Evolutionary conservation across 2,329 filamentous ascomycete genomes (phyloP).

Genomic region (Ophiostoma populinum): DNA sequence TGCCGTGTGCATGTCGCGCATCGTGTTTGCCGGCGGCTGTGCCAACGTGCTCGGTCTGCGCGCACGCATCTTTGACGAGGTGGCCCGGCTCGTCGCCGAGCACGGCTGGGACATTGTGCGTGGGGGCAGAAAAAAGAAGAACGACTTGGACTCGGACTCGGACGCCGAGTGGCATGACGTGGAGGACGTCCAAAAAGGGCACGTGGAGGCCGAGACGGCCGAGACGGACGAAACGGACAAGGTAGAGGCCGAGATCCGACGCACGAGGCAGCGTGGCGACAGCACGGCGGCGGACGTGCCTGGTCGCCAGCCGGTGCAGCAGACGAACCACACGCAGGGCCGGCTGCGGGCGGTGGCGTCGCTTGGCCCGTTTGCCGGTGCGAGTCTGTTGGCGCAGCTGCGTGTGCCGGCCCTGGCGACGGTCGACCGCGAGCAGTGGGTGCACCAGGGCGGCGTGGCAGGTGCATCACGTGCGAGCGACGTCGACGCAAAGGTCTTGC

Average conservation of each 20-base stretch:
- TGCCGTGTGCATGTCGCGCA: conserved; percentile 71
- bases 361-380: conserved; percentile 58
- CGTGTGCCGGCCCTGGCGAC: conserved; percentile 52
- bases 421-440: conserved; percentile 54
- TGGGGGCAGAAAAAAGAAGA: conserved; percentile 22
- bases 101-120: conserved; percentile 64
- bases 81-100: conserved; percentile 46
- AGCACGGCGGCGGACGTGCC: conserved; percentile 10
- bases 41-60: conserved; percentile 67
- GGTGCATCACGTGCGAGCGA: conserved; percentile 45
- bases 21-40: conserved; percentile 72
- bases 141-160: not conserved
- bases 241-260: conserved; percentile 40
- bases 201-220: not conserved
- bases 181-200: no score
- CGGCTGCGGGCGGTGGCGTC: conserved; percentile 48
- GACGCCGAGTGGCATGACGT: conserved; percentile 21
- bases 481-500: conserved; percentile 37
- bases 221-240: conserved; percentile 27
- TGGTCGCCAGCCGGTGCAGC: conserved; percentile 4
- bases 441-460: conserved; percentile 42
- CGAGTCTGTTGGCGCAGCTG: conserved; percentile 50
- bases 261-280: conserved; percentile 13
- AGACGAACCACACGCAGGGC: conserved; percentile 21
- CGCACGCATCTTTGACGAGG: conserved; percentile 56